Base-by-base conservation (phyloP, 2,329 filamentous ascomycete genomes). In the Fusarium chuoi region DNA sequence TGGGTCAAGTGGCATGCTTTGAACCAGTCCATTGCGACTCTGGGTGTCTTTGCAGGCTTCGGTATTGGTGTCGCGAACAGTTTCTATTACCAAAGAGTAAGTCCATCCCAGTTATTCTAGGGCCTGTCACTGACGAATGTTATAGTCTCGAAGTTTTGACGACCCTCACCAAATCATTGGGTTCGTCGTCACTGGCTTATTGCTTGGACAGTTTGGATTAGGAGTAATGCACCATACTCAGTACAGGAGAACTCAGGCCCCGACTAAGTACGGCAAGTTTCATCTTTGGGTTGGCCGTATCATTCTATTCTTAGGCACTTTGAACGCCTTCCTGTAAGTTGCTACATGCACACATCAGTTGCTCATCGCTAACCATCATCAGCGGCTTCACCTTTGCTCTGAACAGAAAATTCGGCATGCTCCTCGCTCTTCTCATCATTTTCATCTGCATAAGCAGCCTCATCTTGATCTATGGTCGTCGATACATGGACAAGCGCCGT, bases 121-220 rank as follows among this genome's bases (percentile, higher is more conserved):
- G 14, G 24, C 28, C 42, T 42, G 22, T 55, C 58, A 24, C 68
- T 78, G 41, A 77, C 69, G 33, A 24, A 17, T 30, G 46, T 24
- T 28, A 14, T 42, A 90, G 87, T 88, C 88, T 24, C 87, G 85
- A 56, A 81, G 81, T 15, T 89, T 89, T 79, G 84, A 84, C 49
- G 84, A 85, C 3, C 80, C 84, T 14, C 90, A 92, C 75, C 89
- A 91, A 76, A 83, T 91, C 56, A 81, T 92, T 64, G 90, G 90
- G 14, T 83, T 89, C 64, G 77, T 91, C 22, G 81, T 90, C 44
- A 82, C 89, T 51, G 80, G 85, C 48, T 84, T 87, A 56, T 80
- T 90, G 58, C 78, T 91, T 22, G 81, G 77, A 10, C 89, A 91
- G 74, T 86, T 89, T 67, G 79, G 82, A 4, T 78, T 91, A 20